Evolutionary conservation across 202 grass and related monocot species (phyloP).

Genomic region (Brachypodium distachyon): DNA sequence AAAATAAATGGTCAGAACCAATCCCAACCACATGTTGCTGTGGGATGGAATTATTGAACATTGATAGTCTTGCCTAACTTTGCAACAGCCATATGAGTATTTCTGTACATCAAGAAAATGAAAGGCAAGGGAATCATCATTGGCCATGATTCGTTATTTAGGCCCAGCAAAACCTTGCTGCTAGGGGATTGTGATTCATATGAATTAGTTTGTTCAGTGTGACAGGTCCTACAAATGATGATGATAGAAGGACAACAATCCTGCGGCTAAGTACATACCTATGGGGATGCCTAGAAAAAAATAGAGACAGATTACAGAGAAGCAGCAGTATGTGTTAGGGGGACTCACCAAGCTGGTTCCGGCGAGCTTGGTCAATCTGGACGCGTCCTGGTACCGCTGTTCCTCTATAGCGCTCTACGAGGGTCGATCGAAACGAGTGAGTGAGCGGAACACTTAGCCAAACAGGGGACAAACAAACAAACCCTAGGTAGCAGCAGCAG

Average conservation of each 20-base stretch:
- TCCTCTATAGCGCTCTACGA: constrained; percentile 72
- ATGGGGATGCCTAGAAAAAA: not conserved
- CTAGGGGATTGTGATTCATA: not conserved
- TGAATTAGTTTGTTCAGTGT: not conserved
- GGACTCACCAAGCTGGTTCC: constrained; percentile 71
- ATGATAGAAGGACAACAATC: not conserved
- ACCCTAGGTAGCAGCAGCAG: not conserved
- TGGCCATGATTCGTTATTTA: not conserved
- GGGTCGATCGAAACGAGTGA: not conserved
- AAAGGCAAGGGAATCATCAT: not conserved
- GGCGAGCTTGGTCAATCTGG: constrained; percentile 59
- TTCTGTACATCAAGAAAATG: not conserved
- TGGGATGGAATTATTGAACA: not conserved
- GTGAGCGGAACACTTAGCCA: not conserved
- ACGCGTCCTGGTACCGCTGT: constrained; percentile 76
- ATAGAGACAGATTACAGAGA: too few species aligned
- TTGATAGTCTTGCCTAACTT: not conserved
- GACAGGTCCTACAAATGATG: not conserved
- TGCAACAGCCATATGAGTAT: not conserved
- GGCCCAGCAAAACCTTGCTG: not conserved
- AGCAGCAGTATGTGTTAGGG: not conserved
- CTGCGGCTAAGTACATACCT: not conserved
- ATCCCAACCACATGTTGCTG: not conserved
- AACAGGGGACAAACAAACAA: not conserved
- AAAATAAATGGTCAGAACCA: constrained; percentile 12